Evolutionary conservation across 805 yeast species (phyloP), one percentile per base, ranked within the genome.

Genomic region (Saccharomycopsis selenospora): DNA sequence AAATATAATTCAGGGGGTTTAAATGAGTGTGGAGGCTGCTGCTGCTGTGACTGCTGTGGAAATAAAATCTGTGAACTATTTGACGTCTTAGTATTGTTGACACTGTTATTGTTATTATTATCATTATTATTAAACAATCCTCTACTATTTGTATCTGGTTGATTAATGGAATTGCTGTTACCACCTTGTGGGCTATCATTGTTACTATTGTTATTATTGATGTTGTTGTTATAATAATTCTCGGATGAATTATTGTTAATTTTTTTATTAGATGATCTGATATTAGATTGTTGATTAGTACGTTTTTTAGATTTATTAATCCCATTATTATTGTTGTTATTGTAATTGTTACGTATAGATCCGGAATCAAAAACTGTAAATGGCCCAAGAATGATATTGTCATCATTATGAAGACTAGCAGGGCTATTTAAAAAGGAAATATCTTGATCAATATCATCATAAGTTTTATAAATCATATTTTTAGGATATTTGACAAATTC

Each of bases 361-460:
- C 22, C 18, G 38, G 20, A 33, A 14, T 33, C 38, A 57, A 88
- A 86, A 0, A 86, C 93, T 1, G 95, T 95, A 68, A 87, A 89
- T 11, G 93, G 95, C 1, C 95, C 95, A 40, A 74, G 64, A 3
- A 74, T 58, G 65, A 75, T 71, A 0, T 87, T 81, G 36, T 70
- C 68, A 2, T 67, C 69, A 23, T 67, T 60, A 1, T 60, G 61
- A 7, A 74, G 66, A 26, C 65, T 58, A 2, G 69, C 64, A 17
- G 69, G 76, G 72, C 8, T 69, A 57, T 52, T 83, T 82, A 20
- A 87, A 64, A 68, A 59, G 1, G 76, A 72, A 43, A 85, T 66
- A 56, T 85, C 87, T 40, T 69, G 68, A 61, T 89, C 95, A 80
- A 89, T 81, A 18, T 87, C 95, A 29, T 84, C 88, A 61, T 88